Base-by-base conservation (phyloP, 495 filamentous ascomycete species). In the Pyrenula massariospora region DNA sequence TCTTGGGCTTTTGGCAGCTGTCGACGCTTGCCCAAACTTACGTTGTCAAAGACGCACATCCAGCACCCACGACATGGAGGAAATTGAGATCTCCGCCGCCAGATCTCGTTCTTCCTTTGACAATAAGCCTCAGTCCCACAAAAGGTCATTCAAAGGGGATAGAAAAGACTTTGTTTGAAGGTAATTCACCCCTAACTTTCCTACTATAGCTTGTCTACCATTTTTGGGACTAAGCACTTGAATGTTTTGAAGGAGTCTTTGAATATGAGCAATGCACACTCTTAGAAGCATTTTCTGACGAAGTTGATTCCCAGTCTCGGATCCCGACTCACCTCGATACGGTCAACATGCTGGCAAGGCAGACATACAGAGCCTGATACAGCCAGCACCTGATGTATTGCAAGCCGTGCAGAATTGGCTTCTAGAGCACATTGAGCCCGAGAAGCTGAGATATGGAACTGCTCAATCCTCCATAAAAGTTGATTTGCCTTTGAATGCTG, bases 11-110 rank as follows among this genome's bases (percentile, higher is more conserved):
- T n/a, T n/a, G n/a, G n/a, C n/a, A n/a, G n/a, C n/a, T n/a, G n/a
- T n/a, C n/a, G n/a, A n/a, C n/a, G n/a, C n/a, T n/a, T n/a, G n/a
- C n/a, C n/a, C n/a, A n/a, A n/a, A n/a, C n/a, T n/a, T 82, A 82
- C 60, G 68, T 64, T 12, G 69, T 82, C 51, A 83, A 81, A 62
- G 80, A 82, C 36, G 61, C 67, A 23, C 77, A 81, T 56, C 56
- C 61, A 55, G 72, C 76, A 10, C 79, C 80, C 20, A 62, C 61
- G 24, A 65, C 65, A 55, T 83, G 79, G 79, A 68, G 55, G 12
- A 60, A 66, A n/a, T 58, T 73, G 23, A 70, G 69, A 54, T 67
- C 73, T 21, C 77, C 79, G 0, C 68, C 76, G 1, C 65, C 67
- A 49, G 54, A 63, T 10, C 56, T 67, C 48, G 24, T 63, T 11